phyloP scores from a whole-genome alignment of 306 rosid species.

The Adenanthera pavonina region DNA sequence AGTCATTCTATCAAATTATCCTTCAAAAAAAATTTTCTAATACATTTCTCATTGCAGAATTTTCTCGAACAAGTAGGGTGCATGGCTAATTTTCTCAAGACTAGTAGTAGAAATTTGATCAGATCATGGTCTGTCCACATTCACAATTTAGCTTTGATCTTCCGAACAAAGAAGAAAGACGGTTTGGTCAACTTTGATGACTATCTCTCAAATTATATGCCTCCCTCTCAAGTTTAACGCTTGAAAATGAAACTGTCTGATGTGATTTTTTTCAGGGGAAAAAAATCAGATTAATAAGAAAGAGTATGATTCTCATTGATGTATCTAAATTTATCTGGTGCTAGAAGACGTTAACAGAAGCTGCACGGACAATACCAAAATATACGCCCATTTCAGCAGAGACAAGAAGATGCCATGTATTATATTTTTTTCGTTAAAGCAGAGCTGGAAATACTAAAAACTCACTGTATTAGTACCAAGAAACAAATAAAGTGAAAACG shows the following conservation, averaged over 20 bases:
- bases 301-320: background rate
- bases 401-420: background rate
- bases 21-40: background rate
- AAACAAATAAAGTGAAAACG: background rate
- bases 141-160: slow-evolving; percentile 1
- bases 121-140: slow-evolving; percentile 9
- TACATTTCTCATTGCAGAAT: slow-evolving; percentile 19
- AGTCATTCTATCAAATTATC: background rate
- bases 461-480: background rate
- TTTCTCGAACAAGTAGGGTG: slow-evolving; percentile 4
- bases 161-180: background rate
- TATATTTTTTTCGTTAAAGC: background rate
- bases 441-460: background rate
- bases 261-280: background rate
- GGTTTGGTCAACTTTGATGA: background rate
- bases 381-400: background rate
- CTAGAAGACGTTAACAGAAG: background rate
- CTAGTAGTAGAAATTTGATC: background rate
- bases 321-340: background rate
- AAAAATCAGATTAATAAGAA: background rate
- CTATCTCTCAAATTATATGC: background rate
- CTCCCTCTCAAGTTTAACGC: background rate
- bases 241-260: background rate
- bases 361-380: background rate
- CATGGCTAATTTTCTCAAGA: background rate